Conservation (phyloP, 768 basidiomycete species). For the Termitomyces sp. region DNA sequence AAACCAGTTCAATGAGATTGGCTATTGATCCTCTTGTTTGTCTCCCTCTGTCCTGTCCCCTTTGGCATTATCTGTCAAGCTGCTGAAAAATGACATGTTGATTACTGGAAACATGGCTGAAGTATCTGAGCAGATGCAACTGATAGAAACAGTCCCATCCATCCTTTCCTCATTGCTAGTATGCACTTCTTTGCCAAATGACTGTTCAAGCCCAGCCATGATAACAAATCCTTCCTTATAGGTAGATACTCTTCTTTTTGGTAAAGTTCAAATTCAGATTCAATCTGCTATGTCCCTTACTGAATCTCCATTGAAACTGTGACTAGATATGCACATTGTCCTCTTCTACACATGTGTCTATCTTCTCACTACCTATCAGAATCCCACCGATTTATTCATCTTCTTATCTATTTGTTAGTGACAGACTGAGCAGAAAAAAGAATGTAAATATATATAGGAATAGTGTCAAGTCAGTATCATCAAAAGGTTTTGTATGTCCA, state of each 20-base stretch:
- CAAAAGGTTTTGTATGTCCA: too few relatives aligned
- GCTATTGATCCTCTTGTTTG: background rate
- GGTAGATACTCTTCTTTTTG: background rate
- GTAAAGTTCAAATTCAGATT: background rate
- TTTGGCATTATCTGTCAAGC: background rate
- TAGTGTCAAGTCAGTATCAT: too few relatives aligned
- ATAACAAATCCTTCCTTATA: background rate
- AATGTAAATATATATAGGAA: too few relatives aligned
- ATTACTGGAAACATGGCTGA: background rate
- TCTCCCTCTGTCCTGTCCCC: background rate
- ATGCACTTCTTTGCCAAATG: too few relatives aligned
- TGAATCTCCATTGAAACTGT: background rate
- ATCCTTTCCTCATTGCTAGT: too few relatives aligned
- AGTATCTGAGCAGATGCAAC: background rate
- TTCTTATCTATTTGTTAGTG: background rate
- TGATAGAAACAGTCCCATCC: too few relatives aligned
- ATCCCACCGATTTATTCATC: background rate
- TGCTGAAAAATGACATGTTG: background rate
- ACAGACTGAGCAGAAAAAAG: too few relatives aligned
- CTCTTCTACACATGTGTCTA: background rate
- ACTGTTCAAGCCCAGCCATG: too few relatives aligned
- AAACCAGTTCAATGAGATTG: background rate
- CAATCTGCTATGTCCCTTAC: background rate
- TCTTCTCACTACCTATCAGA: background rate
- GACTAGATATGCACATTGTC: background rate